Evolutionary conservation across 192 early-diverging fungal species (phyloP).

Genomic region (Thamnidium elegans): DNA sequence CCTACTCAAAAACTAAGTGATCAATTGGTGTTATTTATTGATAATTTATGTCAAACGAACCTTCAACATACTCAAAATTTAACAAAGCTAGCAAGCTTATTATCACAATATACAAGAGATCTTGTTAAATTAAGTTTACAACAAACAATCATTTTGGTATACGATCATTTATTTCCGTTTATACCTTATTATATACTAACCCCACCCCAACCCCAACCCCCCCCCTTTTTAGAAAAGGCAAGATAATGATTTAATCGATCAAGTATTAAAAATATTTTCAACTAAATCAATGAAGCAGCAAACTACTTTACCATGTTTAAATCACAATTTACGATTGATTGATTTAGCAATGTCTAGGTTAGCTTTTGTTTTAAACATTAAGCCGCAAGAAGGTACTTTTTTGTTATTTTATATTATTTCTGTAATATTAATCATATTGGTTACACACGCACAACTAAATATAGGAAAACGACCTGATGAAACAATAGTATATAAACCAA

Average conservation of each 20-base stretch:
- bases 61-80: background rate
- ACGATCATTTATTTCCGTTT: background rate
- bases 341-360: conserved; percentile 2
- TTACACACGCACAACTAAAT: background rate
- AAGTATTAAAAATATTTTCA: background rate
- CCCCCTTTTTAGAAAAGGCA: background rate
- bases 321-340: conserved; percentile 4
- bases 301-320: background rate
- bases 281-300: background rate
- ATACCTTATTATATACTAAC: background rate
- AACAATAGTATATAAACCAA: conserved; percentile 9
- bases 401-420: background rate
- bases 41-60: background rate
- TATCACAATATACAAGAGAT: conserved; percentile 8
- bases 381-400: background rate
- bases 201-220: no score
- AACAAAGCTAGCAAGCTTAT: background rate
- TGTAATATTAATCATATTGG: background rate
- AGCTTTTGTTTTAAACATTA: background rate
- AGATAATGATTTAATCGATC: conserved; percentile 4
- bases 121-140: conserved; percentile 14
- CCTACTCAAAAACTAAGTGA: background rate
- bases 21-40: background rate
- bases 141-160: conserved; percentile 10
- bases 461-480: background rate